Base-by-base conservation (phyloP, 2,329 filamentous ascomycete genomes). In the Rhynchosporium secalis region DNA sequence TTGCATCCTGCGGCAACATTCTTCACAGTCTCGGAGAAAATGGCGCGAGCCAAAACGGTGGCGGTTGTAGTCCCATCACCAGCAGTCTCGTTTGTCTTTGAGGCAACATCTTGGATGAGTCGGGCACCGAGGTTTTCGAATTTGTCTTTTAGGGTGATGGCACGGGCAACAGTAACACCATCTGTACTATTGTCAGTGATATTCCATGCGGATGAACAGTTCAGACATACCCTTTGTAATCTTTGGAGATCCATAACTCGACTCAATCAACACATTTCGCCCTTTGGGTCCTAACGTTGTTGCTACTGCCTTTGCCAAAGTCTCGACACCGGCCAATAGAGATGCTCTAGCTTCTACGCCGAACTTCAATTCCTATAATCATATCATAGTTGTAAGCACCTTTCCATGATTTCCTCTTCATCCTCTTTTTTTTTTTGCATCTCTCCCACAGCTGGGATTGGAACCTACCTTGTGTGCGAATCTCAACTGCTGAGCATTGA, bases 1-100 rank as follows among this genome's bases (percentile, higher is more conserved):
- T 99, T 99, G 89, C 95, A 99, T 75, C 95, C 95, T 68, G 95
- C 95, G 70, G 95, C 95, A 69, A 99, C 95, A 78, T 99, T 99
- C 89, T 99, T 99, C 77, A 98, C 95, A 60, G 94, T 98, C 86
- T 99, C 95, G 79, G 95, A 96, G 86, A 99, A 99, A 81, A 99
- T 99, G 77, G 93, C 91, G 72, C 92, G 91, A 72, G 92, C 95
- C 71, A 99, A 91, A 71, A 98, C 95, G 68, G 95, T 99, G 69
- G 95, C 95, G 69, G 93, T 96, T 69, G 95, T 99, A 73, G 95
- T 99, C 80, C 95, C 95, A 78, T 99, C 95, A 89, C 95, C 95
- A 71, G 95, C 95, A 72, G 92, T 88, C 82, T 99, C 95, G 84
- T 99, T 99, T 76, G 95, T 99, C 88, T 99, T 99, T 76, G 91